Evolutionary conservation across 805 yeast genomes (phyloP).

Genomic region (Schwanniomyces vanrijiae): DNA sequence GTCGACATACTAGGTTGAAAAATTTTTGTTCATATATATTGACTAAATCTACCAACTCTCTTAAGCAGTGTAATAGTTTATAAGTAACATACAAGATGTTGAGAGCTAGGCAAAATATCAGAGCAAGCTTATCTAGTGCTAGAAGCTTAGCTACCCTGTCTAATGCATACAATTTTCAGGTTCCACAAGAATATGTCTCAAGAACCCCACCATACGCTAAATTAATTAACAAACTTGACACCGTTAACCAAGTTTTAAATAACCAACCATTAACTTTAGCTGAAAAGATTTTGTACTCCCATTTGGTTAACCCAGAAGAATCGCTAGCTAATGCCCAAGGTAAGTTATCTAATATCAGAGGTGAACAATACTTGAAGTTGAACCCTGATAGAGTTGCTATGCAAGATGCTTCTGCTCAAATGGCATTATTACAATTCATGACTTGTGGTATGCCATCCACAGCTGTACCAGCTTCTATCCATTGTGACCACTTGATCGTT

Average conservation of each 20-base stretch:
- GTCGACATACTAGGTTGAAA: not conserved
- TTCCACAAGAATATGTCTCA: slow-evolving; percentile 62
- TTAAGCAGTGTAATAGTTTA: not conserved
- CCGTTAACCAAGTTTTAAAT: slow-evolving; percentile 64
- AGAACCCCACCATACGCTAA: slow-evolving; percentile 89
- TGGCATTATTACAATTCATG: slow-evolving; percentile 98
- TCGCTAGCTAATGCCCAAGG: slow-evolving; percentile 54
- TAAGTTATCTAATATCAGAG: slow-evolving; percentile 62
- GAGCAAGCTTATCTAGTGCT: slow-evolving; percentile 3
- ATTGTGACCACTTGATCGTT: slow-evolving; percentile 97
- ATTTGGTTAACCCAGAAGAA: slow-evolving; percentile 85
- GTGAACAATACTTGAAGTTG: slow-evolving; percentile 85
- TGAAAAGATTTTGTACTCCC: slow-evolving; percentile 92
- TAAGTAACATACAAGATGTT: slow-evolving; percentile 9
- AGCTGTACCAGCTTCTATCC: slow-evolving; percentile 92
- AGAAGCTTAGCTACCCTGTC: slow-evolving; percentile 34
- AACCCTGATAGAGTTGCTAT: slow-evolving; percentile 98
- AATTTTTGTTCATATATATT: not conserved
- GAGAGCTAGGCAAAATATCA: slow-evolving; percentile 10
- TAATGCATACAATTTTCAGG: slow-evolving; percentile 23
- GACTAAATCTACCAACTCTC: not conserved
- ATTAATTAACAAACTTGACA: slow-evolving; percentile 59
- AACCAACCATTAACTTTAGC: slow-evolving; percentile 85
- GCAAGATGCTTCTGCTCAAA: slow-evolving; percentile 99
- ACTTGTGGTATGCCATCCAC: slow-evolving; percentile 88